phyloP scores from a whole-genome alignment of 352 stramenopile species.

The Phytophthora ramorum region DNA sequence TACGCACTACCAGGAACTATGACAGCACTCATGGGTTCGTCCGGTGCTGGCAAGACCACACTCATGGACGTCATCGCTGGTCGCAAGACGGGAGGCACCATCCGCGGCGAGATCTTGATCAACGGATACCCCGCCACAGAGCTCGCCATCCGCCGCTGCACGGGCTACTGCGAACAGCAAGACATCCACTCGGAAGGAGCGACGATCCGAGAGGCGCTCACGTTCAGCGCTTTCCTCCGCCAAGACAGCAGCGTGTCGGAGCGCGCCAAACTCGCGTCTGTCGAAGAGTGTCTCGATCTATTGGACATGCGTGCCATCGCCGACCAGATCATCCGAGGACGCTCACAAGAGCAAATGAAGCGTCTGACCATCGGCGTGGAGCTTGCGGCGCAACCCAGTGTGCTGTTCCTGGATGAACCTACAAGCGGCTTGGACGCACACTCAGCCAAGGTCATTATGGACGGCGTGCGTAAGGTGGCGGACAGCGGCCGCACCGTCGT shows the following conservation, averaged over 20 bases:
- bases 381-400: slow-evolving; percentile 78
- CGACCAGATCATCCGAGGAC: slow-evolving; percentile 45
- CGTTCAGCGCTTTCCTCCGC: slow-evolving; percentile 84
- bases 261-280: slow-evolving; percentile 33
- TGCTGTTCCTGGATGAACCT: slow-evolving; percentile 86
- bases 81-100: slow-evolving; percentile 80
- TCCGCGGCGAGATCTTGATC: slow-evolving; percentile 55
- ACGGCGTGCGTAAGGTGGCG: slow-evolving; percentile 85
- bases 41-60: slow-evolving; percentile 81
- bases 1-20: slow-evolving; percentile 46
- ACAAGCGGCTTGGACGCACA: slow-evolving; percentile 71
- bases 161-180: slow-evolving; percentile 40
- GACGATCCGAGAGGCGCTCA: slow-evolving; percentile 88
- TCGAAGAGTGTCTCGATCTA: slow-evolving; percentile 44
- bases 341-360: slow-evolving; percentile 62
- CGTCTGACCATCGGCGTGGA: slow-evolving; percentile 89
- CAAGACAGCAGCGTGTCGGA: slow-evolving; percentile 37
- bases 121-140: slow-evolving; percentile 41
- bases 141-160: slow-evolving; percentile 40
- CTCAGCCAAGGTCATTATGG: slow-evolving; percentile 78
- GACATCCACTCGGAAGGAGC: slow-evolving; percentile 25
- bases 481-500: slow-evolving; percentile 72
- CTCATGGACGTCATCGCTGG: slow-evolving; percentile 68
- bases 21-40: slow-evolving; percentile 59
- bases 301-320: slow-evolving; percentile 37